Conservation (phyloP, 169 alveolate species). For the Plasmodium berghei region DNA sequence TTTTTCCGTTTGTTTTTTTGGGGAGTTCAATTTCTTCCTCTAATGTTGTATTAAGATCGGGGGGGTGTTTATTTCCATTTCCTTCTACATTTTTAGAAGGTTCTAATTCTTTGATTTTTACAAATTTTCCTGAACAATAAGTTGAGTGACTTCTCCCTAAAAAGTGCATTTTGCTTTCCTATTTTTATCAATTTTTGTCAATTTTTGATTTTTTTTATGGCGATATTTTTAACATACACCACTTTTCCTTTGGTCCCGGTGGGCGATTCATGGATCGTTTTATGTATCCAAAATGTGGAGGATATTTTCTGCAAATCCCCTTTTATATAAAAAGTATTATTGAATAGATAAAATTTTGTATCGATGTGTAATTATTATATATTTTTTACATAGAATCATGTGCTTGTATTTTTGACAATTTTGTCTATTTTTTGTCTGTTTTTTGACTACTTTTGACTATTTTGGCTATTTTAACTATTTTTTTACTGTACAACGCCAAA, state of each 20-base stretch:
- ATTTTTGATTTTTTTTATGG: not conserved
- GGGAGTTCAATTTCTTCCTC: conserved; percentile 8
- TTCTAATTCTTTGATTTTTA: conserved; percentile 83
- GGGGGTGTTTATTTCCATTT: conserved; percentile 9
- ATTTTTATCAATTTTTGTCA: not conserved
- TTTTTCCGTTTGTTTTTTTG: conserved; percentile 26
- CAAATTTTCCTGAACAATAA: conserved; percentile 88
- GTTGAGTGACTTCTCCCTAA: conserved; percentile 85
- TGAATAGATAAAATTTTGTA: not conserved
- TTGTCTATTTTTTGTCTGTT: not conserved
- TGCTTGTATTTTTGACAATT: not conserved
- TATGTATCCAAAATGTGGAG: conserved; percentile 95
- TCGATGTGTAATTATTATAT: not conserved
- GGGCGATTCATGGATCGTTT: conserved; percentile 92
- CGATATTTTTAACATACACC: conserved; percentile 87
- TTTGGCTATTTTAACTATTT: not conserved
- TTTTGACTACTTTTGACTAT: not conserved
- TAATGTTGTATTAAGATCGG: not conserved
- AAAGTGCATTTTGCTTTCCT: not conserved
- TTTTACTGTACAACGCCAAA: conserved; percentile 94
- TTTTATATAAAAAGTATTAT: conserved; percentile 16
- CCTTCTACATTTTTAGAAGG: conserved; percentile 15
- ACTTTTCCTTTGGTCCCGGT: conserved; percentile 92
- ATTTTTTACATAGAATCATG: not conserved
- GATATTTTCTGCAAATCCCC: conserved; percentile 92